These are phyloP conservation scores for Ustilago trichophora DNA, from an alignment of 1,284 basidiomycete species.

Conservation along the genomic window DNA sequence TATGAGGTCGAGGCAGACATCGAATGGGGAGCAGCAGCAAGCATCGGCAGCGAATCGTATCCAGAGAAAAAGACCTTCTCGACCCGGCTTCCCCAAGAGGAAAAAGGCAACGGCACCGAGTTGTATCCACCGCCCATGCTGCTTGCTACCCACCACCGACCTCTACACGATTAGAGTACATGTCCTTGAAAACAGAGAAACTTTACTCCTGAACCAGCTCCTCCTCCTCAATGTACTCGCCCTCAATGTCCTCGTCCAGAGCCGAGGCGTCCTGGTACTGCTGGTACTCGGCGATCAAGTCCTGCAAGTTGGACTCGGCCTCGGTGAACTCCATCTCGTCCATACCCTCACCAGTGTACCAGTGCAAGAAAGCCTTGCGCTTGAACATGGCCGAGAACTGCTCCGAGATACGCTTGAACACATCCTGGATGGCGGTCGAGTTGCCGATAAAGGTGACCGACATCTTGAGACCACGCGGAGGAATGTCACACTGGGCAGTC, in stretches of 20 bases:
- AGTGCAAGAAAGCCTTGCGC: conserved; percentile 67
- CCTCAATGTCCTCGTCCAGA: conserved; percentile 68
- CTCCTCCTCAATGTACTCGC: conserved; percentile 59
- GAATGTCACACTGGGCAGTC: conserved; percentile 65
- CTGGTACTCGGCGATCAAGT: conserved; percentile 68
- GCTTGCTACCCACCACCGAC: too few species aligned
- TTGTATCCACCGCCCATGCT: not conserved
- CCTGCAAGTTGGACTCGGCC: conserved; percentile 66
- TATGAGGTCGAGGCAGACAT: conserved; percentile 1
- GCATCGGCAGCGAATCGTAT: too few species aligned
- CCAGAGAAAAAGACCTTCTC: not conserved
- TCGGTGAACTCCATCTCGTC: conserved; percentile 68
- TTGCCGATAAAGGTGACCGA: conserved; percentile 67
- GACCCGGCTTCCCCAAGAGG: not conserved
- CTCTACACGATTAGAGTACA: too few species aligned
- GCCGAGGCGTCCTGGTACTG: conserved; percentile 68
- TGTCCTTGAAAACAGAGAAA: too few species aligned
- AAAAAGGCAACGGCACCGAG: conserved; percentile 6
- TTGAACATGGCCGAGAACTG: conserved; percentile 67
- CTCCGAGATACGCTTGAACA: conserved; percentile 66
- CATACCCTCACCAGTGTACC: conserved; percentile 68
- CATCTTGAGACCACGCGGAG: conserved; percentile 64
- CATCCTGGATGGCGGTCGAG: conserved; percentile 66
- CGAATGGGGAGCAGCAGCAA: not conserved
- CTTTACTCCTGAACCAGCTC: conserved; percentile 47